Base-by-base conservation (phyloP, 768 basidiomycete species). In the Rhizopogon roseolus region DNA sequence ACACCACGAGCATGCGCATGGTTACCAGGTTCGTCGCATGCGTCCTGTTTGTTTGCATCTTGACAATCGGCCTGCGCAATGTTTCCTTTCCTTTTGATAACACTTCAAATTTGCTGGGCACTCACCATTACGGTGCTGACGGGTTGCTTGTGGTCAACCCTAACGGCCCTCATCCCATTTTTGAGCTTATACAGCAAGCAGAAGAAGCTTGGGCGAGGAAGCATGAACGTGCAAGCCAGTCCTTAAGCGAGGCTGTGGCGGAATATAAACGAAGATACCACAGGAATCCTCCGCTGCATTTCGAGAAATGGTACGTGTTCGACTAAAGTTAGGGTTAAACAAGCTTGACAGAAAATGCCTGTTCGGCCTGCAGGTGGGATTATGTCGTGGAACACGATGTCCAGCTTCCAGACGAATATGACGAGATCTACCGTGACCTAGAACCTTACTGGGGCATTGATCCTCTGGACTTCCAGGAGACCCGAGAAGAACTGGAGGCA, bases 331-430 rank as follows among this genome's bases (percentile, higher is more conserved):
- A n/a, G 5, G 5, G 1, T 22, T 29, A 3, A 25, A 28, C 37
- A 6, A 32, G 19, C 17, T 34, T 37, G 14, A 38, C 6, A 11
- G 7, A 4, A 17, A 13, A 32, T 6, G 16, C 7, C 4, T 9
- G 19, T 34, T 27, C 36, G 25, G 1, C 17, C 16, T 19, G 13
- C 13, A 69, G 75, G 76, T 78, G 76, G 76, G 57, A 66, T n/a
- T 79, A 74, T 53, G 72, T 72, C 6, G 63, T 66, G n/a, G 57
- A 59, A 48, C 57, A 79, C 55, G 56, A 68, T 22, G 68, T 78
- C 1, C 71, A 68, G 40, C 65, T 78, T 1, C 72, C 70, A 14
- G 78, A 78, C 57, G 76, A 78, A 52, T 78, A 79, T 45, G 76
- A 78, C 59, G 74, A 76, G 54, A 77, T 78, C 49, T 59, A 66